These are phyloP conservation scores for Colletotrichum sp. DNA, from an alignment of 2,329 filamentous ascomycete genomes.

Conservation along the genomic window DNA sequence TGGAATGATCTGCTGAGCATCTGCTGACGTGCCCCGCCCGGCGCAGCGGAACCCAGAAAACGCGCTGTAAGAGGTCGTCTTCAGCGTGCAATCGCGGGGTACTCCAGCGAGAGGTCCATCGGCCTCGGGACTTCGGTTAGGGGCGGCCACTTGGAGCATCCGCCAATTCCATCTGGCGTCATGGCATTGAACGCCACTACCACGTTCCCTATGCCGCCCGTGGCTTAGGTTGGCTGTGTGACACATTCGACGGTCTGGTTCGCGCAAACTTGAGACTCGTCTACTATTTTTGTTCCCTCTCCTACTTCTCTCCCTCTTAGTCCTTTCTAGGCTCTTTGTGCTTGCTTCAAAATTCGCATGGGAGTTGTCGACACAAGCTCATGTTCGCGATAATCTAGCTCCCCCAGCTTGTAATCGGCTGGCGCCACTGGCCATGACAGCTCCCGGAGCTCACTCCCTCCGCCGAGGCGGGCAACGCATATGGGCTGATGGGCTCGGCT, in stretches of 20 bases:
- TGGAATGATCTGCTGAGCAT: background rate
- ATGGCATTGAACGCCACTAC: background rate
- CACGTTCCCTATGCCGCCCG: conserved; percentile 10
- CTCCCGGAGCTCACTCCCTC: conserved; percentile 15
- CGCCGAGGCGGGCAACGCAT: conserved; percentile 2
- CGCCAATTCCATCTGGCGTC: conserved; percentile 7
- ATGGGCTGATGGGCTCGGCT: conserved; percentile 14
- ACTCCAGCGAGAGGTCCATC: conserved; percentile 2
- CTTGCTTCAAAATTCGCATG: background rate
- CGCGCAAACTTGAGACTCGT: background rate
- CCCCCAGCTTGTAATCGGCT: conserved; percentile 21
- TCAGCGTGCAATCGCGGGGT: conserved; percentile 16
- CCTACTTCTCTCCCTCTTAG: background rate
- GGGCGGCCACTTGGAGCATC: conserved; percentile 11
- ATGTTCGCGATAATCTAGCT: conserved; percentile 19
- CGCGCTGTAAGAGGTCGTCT: conserved; percentile 8
- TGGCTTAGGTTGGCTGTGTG: conserved; percentile 2
- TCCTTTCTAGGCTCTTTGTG: background rate
- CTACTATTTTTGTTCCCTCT: background rate
- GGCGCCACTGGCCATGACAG: conserved; percentile 20
- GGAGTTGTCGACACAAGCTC: background rate
- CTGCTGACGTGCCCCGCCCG: conserved; percentile 2
- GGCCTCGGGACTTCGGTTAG: conserved; percentile 21
- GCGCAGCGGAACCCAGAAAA: conserved; percentile 13
- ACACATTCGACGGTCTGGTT: background rate